Evolutionary conservation across 2,329 filamentous ascomycete species (phyloP).

Genomic region (Cercospora canescens): DNA sequence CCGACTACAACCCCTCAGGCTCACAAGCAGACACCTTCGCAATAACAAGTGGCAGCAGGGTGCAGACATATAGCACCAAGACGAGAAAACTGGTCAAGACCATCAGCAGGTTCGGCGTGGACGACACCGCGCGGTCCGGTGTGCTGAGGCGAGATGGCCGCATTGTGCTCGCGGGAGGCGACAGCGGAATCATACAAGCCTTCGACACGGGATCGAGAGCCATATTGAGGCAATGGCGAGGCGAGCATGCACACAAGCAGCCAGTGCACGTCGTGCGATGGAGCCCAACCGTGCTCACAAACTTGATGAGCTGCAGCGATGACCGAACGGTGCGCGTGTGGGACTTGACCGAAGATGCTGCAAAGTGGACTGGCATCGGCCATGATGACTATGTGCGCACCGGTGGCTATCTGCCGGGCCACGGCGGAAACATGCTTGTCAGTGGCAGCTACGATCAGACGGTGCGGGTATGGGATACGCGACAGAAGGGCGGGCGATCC

Average conservation of each 20-base stretch:
- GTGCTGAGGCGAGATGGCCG: slow-evolving; percentile 86
- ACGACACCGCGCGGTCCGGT: slow-evolving; percentile 85
- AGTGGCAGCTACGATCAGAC: slow-evolving; percentile 95
- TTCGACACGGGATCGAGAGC: slow-evolving; percentile 89
- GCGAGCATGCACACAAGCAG: slow-evolving; percentile 66
- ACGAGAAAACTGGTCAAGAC: slow-evolving; percentile 92
- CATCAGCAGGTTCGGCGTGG: slow-evolving; percentile 77
- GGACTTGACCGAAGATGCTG: slow-evolving; percentile 82
- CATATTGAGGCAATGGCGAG: slow-evolving; percentile 90
- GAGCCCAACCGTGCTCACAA: slow-evolving; percentile 79
- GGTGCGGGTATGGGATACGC: slow-evolving; percentile 89
- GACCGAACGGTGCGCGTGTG: slow-evolving; percentile 91
- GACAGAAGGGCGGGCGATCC: slow-evolving; percentile 63
- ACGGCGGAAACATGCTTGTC: slow-evolving; percentile 68
- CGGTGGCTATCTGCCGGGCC: slow-evolving; percentile 79
- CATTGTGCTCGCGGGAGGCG: slow-evolving; percentile 87
- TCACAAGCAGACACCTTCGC: slow-evolving; percentile 70
- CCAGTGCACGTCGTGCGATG: slow-evolving; percentile 91
- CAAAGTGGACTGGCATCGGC: slow-evolving; percentile 76
- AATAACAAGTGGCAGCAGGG: slow-evolving; percentile 88
- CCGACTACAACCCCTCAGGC: slow-evolving; percentile 38
- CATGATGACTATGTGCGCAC: slow-evolving; percentile 91
- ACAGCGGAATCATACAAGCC: slow-evolving; percentile 88
- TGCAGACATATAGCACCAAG: slow-evolving; percentile 91
- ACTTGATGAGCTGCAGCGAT: slow-evolving; percentile 85